These are phyloP conservation scores for Articulospora tetracladia DNA, from an alignment of 495 filamentous ascomycete genomes.

Conservation along the genomic window DNA sequence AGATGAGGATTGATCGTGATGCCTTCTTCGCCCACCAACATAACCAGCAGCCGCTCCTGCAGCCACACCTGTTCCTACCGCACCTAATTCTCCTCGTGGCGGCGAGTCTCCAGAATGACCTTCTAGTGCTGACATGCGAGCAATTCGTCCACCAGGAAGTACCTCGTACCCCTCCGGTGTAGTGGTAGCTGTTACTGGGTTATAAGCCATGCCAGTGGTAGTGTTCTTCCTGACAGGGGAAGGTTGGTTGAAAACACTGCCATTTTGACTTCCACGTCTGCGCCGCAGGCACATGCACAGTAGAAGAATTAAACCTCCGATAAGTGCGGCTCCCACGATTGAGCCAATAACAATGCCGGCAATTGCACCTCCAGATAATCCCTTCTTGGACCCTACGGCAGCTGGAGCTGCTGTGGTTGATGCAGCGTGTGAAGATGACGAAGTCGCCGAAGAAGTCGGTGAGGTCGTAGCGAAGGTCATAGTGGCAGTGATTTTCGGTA, in stretches of 20 bases:
- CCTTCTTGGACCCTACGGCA: slow-evolving; percentile 9
- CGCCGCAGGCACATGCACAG: slow-evolving; percentile 56
- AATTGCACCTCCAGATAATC: slow-evolving; percentile 75
- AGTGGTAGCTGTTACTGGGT: slow-evolving; percentile 23
- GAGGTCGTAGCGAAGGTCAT: slow-evolving; percentile 59
- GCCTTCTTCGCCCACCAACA: slow-evolving; percentile 42
- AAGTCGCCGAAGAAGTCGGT: slow-evolving; percentile 37
- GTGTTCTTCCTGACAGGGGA: slow-evolving; percentile 61
- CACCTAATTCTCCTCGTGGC: slow-evolving; percentile 34
- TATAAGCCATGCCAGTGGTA: slow-evolving; percentile 30
- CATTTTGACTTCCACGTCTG: slow-evolving; percentile 54
- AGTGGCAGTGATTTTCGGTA: slow-evolving; percentile 71
- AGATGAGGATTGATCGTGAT: slow-evolving; percentile 73
- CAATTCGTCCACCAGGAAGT: slow-evolving; percentile 83
- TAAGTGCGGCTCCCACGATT: slow-evolving; percentile 63
- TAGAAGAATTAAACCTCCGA: slow-evolving; percentile 59
- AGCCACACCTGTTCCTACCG: slow-evolving; percentile 32
- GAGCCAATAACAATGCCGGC: slow-evolving; percentile 88
- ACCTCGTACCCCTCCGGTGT: slow-evolving; percentile 63
- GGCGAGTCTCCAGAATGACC: slow-evolving; percentile 58
- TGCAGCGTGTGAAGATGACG: slow-evolving; percentile 28
- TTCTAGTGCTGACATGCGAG: slow-evolving; percentile 94
- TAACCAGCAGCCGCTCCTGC: slow-evolving; percentile 40
- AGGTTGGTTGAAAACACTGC: slow-evolving; percentile 79
- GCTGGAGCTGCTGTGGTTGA: slow-evolving; percentile 7